Evolutionary conservation across 768 basidiomycete species (phyloP), one percentile per base, ranked within the genome.

Genomic region (Hortiboletus campestris): DNA sequence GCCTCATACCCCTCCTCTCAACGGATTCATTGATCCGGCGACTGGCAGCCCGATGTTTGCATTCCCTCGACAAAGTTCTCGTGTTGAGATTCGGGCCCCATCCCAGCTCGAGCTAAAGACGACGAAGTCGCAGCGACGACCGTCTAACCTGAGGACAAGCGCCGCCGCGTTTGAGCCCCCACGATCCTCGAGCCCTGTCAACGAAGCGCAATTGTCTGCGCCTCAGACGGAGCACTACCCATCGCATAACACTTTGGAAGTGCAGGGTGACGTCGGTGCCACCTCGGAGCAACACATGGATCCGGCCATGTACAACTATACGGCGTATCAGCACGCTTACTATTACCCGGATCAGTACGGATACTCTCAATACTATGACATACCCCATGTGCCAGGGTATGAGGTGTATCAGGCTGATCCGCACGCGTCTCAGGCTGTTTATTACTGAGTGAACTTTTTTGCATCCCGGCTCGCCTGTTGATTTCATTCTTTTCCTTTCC

Each of bases 31-130:
- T 51, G 86, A 89, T 67, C 84, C 85, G 8, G 58, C 78, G 10
- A 85, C 84, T 34, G 87, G 85, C 22, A 76, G 78, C 14, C 82
- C 88, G n/a, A 80, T 91, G 22, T 91, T 91, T 67, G 78, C 85
- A 5, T 83, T 87, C 64, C 86, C 89, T 34, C 82, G 88, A 19
- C 84, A 88, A 67, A 82, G 80, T 54, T 81, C 84, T 20, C 85
- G 88, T 46, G 72, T 91, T 52, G 84, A 89, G 71, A 91, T 91
- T 48, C 86, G 89, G 55, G 81, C 86, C 13, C 89, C 66, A n/a
- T 47, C 65, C 2, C 67, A 65, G 32, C 53, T 61, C 5, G 72
- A 73, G 17, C 38, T 46, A 1, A 70, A 69, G 60, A 41, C 55
- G 38, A 14, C 49, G 1, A 72, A 62, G 53, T 51, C 62, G 14